A percentile compares a stretch with the other conserved stretches of the same genome.
phyloP scores from a whole-genome alignment of 768 basidiomycete species.

The Gelatoporia subvermispora region DNA sequence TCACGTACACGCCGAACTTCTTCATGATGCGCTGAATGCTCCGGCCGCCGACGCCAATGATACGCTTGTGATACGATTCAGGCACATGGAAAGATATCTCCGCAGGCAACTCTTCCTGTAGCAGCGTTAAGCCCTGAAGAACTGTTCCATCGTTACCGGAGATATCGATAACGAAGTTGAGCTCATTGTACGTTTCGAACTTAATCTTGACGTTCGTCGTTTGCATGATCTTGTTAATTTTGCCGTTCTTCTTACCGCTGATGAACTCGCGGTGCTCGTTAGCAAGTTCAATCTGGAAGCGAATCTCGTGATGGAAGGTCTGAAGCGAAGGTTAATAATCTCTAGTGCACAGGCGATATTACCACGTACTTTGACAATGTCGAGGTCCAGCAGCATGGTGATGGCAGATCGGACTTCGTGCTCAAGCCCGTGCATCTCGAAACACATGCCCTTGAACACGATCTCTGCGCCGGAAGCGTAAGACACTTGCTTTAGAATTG shows the following conservation, averaged over 20 bases:
- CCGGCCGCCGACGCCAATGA: slow-evolving; percentile 96
- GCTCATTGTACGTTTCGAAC: slow-evolving; percentile 96
- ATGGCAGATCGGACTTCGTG: slow-evolving; percentile 86
- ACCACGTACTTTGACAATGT: slow-evolving; percentile 75
- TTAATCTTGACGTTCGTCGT: slow-evolving; percentile 96
- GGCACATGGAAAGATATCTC: slow-evolving; percentile 99
- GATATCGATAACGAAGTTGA: slow-evolving; percentile 92
- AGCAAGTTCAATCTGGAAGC: slow-evolving; percentile 95
- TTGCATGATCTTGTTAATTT: slow-evolving; percentile 99
- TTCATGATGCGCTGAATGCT: slow-evolving; percentile 99
- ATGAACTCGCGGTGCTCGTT: slow-evolving; percentile 99
- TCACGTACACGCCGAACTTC: slow-evolving; percentile 99
- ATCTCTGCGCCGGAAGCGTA: slow-evolving; percentile 87
- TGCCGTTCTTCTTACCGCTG: slow-evolving; percentile 98
- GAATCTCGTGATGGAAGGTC: slow-evolving; percentile 95
- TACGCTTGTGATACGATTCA: slow-evolving; percentile 96
- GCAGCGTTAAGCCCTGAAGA: slow-evolving; percentile 78
- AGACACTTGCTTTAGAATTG: slow-evolving; percentile 83
- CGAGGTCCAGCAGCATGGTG: slow-evolving; percentile 82
- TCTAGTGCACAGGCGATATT: background rate
- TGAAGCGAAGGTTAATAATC: slow-evolving; percentile 22
- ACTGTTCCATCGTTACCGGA: slow-evolving; percentile 81
- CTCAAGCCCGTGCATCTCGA: slow-evolving; percentile 94
- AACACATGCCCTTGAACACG: slow-evolving; percentile 96
- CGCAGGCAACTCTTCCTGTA: slow-evolving; percentile 97